phyloP scores from a whole-genome alignment of 2,329 filamentous ascomycete genomes.

The Pestalotiopsis sp. region DNA sequence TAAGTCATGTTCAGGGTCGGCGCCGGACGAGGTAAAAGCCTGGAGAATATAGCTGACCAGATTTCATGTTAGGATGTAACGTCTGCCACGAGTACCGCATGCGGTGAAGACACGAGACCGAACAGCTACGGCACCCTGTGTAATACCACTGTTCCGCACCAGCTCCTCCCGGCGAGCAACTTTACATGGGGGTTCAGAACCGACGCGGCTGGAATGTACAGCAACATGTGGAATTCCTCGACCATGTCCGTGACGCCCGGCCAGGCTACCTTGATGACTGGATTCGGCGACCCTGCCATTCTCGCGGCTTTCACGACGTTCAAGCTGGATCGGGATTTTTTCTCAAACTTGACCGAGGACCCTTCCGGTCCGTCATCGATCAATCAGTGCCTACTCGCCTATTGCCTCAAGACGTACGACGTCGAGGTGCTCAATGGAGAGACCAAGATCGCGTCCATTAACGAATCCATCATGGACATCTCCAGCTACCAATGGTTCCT shows the following conservation, averaged over 20 bases:
- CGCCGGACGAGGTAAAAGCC: not conserved
- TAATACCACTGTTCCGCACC: not conserved
- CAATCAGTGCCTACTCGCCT: slow-evolving; percentile 13
- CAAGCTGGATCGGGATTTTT: not conserved
- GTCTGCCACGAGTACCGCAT: not conserved
- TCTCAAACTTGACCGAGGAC: not conserved
- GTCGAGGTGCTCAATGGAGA: slow-evolving; percentile 9
- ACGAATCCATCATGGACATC: slow-evolving; percentile 7
- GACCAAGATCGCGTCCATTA: not conserved
- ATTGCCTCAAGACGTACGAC: slow-evolving; percentile 18
- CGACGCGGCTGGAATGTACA: not conserved
- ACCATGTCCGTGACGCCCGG: not conserved
- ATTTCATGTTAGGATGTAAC: not conserved
- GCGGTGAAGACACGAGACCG: not conserved
- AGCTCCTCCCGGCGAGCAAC: not conserved
- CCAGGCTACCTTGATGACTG: not conserved
- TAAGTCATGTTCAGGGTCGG: not conserved
- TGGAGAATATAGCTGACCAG: not conserved
- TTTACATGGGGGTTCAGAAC: not conserved
- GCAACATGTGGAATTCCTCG: not conserved
- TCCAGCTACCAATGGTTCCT: not conserved
- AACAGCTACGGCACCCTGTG: not conserved
- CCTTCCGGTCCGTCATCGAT: slow-evolving; percentile 5
- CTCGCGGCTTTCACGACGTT: not conserved
- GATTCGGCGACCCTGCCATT: not conserved